These are phyloP conservation scores for Protomyces macrosporus DNA, from an alignment of 1,139 yeast genomes.

Conservation along the genomic window DNA sequence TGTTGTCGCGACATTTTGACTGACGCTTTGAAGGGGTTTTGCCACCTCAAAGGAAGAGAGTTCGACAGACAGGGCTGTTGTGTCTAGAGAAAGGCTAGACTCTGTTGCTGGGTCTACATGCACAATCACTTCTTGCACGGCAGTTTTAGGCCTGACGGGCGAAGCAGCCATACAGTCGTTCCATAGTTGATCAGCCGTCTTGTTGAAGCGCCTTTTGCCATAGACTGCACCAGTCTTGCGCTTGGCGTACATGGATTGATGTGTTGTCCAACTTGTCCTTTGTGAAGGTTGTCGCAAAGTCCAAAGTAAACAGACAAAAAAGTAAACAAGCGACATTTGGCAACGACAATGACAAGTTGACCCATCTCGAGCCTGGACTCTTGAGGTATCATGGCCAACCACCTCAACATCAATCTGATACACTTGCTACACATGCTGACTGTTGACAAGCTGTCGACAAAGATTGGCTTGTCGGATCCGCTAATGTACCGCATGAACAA, in stretches of 20 bases:
- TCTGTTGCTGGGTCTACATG: background rate
- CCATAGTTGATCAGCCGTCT: slow-evolving; percentile 6
- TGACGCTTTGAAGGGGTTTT: background rate
- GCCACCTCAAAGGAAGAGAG: background rate
- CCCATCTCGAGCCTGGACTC: too few species aligned
- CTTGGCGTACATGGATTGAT: slow-evolving; percentile 6
- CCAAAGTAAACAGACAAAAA: too few species aligned
- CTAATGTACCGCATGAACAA: too few species aligned
- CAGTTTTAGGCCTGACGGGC: background rate
- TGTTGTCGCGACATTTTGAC: background rate
- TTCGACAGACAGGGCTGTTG: background rate
- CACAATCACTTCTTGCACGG: background rate
- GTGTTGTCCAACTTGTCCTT: background rate
- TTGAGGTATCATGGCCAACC: too few species aligned
- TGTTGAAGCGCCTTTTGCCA: background rate
- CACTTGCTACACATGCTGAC: too few species aligned
- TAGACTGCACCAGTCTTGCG: slow-evolving; percentile 10
- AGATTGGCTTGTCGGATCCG: too few species aligned
- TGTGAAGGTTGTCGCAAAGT: background rate
- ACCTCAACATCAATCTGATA: too few species aligned
- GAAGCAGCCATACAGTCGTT: slow-evolving; percentile 14
- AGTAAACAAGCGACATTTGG: too few species aligned
- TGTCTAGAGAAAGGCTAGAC: too few species aligned
- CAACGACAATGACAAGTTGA: too few species aligned
- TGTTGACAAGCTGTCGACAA: too few species aligned